phyloP scores from a whole-genome alignment of 441 rosid genomes.

The Erysimum pusillum region DNA sequence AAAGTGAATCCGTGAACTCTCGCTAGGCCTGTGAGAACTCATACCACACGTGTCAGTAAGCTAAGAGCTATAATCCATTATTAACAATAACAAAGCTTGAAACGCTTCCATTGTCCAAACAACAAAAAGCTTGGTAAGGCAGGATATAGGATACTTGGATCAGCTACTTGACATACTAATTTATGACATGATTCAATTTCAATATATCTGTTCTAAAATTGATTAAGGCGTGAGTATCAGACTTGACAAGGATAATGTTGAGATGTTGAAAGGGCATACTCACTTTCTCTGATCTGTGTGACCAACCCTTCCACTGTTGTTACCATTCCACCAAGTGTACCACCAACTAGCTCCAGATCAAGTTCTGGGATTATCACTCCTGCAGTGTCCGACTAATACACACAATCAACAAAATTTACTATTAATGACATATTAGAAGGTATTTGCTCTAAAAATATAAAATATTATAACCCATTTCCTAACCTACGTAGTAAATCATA shows the following conservation, averaged over 20 bases:
- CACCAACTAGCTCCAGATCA: conserved; percentile 90
- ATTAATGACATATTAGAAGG: not conserved
- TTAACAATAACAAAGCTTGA: not conserved
- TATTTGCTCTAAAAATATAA: not conserved
- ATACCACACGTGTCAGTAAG: conserved; percentile 30
- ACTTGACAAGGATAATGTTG: not conserved
- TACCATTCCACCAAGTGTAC: conserved; percentile 91
- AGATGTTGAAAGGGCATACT: conserved; percentile 47
- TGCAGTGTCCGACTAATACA: conserved; percentile 90
- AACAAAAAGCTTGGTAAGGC: not conserved
- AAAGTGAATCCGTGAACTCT: conserved; percentile 97
- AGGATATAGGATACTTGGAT: not conserved
- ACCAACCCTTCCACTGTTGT: conserved; percentile 98
- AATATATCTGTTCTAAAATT: not conserved
- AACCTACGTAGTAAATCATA: conserved; percentile 1
- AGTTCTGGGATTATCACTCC: conserved; percentile 85
- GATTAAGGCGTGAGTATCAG: not conserved
- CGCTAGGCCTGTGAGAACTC: conserved; percentile 71
- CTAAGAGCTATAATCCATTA: not conserved
- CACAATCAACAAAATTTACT: not conserved
- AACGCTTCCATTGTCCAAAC: not conserved
- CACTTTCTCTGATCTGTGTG: conserved; percentile 93
- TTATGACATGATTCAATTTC: not conserved
- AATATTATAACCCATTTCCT: not conserved
- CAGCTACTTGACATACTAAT: not conserved